Evolutionary conservation across 768 basidiomycete genomes (phyloP), one percentile per base, ranked within the genome.

Genomic region (Glaciozyma antarctica): DNA sequence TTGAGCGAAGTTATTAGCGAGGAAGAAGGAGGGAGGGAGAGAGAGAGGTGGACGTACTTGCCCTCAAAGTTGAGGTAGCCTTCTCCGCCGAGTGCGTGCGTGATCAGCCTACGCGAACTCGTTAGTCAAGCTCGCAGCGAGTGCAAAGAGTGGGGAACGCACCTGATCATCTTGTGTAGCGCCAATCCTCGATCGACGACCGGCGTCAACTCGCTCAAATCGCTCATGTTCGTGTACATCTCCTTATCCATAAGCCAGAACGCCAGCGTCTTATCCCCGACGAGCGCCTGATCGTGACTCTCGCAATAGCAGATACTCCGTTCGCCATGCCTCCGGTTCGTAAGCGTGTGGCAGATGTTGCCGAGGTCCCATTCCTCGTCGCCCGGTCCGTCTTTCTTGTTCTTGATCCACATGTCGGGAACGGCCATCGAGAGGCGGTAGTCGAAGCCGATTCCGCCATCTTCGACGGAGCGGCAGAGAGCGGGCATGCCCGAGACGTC

Each of bases 221-320:
- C 88, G 32, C 90, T 93, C 94, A 98, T 98, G 77, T 93, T 82
- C 5, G 90, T 90, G 77, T 94, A 69, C 95, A 99, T 99, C 78
- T 98, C 95, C 78, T 94, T 94, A 78, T 99, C 95, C 95, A 99
- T 99, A 64, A 98, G 78, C 95, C 95, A 99, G 78, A 99, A 99
- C 5, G 95, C 95, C 28, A 99, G 74, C 4, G 94, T 98, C 80
- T 99, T 99, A 79, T 99, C 95, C 17, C 95, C 95, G 0, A 99
- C 95, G 34, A 99, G 82, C 19, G 95, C 94, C 76, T 99, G 95
- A 77, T 98, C 94, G 70, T 98, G 95, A 72, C 88, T 91, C 78
- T 99, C 95, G 59, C 90, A 92, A 67, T 88, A 88, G 0, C 91
- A 89, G 58, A 99, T 84, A 70, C 88, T 91, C 79, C 85, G 90